Evolutionary conservation across 805 yeast genomes (phyloP).

Genomic region (Ogataea pini): DNA sequence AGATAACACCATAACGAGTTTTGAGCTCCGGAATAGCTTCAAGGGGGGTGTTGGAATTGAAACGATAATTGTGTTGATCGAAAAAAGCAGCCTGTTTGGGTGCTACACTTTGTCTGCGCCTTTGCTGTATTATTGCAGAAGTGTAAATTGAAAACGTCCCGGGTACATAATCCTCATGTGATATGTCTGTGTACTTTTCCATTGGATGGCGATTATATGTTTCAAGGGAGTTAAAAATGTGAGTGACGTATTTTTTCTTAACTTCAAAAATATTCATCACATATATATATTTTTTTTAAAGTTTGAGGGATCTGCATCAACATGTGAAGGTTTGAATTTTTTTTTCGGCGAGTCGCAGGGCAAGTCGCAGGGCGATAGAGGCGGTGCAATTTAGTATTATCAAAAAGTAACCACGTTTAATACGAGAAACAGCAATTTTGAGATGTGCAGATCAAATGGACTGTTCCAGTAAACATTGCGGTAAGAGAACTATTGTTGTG

Average conservation of each 20-base stretch:
- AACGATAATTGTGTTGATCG: constrained; percentile 21
- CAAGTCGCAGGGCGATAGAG: not conserved
- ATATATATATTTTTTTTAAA: not conserved
- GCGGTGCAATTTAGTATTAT: not conserved
- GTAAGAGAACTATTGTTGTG: no score
- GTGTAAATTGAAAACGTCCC: constrained; percentile 58
- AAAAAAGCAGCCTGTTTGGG: constrained; percentile 3
- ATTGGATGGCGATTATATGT: constrained; percentile 14
- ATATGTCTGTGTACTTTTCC: constrained; percentile 39
- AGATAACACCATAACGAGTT: constrained; percentile 38
- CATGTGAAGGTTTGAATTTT: not conserved
- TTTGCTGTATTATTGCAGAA: constrained; percentile 33
- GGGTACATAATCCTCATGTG: constrained; percentile 48
- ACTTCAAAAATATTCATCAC: no score
- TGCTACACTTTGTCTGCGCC: constrained; percentile 15
- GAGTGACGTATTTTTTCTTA: no score
- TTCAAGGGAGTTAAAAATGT: not conserved
- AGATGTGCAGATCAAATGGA: no score
- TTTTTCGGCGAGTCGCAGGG: not conserved
- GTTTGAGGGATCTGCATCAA: not conserved
- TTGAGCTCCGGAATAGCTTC: constrained; percentile 29
- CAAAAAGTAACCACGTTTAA: no score
- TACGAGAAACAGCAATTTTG: no score
- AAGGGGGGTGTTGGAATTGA: constrained; percentile 13
- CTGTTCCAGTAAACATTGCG: no score